Base-by-base conservation (phyloP, 1,284 basidiomycete species). In the Trichosporon asahii region DNA sequence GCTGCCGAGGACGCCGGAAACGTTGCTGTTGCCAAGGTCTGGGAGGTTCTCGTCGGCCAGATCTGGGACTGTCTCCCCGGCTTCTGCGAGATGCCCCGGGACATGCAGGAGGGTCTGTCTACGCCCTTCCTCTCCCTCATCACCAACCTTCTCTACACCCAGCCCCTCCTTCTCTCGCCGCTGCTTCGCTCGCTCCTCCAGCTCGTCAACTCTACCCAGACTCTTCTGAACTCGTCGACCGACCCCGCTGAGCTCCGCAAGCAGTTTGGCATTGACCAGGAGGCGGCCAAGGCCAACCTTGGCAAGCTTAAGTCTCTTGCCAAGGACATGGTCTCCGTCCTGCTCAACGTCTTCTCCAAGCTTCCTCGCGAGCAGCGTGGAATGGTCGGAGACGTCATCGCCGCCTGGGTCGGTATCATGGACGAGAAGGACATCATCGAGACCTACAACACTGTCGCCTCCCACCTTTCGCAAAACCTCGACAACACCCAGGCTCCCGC, bases 331-430 rank as follows among this genome's bases (percentile, higher is more conserved):
- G 88, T 98, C 29, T 91, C 94, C 0, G 93, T 98, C 3, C 86
- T 98, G 60, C 96, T 98, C 86, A 98, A 99, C 80, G 90, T 99
- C n/a, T 98, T 98, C 82, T 88, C 91, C 72, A 94, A 89, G 76
- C 88, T 92, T 25, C 88, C 88, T 3, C 86, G 89, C 61, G 93
- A 96, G 73, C 88, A 87, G 61, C 88, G 94, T 64, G 90, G 89
- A 3, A 88, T 90, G 83, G 89, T 98, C n/a, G 92, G 94, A 46
- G 94, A 96, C 68, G 92, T 93, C 40, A 92, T 98, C 76, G 88
- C 87, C 23, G 86, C 88, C n/a, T 99, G 95, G 92, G 86, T 92
- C 27, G 88, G 88, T 8, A 91, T 98, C 73, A 90, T 95, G 66
- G 88, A 88, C 57, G 87, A 89, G 69, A 82, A 88, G 89, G 92